Evolutionary conservation across 2,329 filamentous ascomycete genomes (phyloP), one percentile per base, ranked within the genome.

Genomic region (Pestalotiopsis sp.): DNA sequence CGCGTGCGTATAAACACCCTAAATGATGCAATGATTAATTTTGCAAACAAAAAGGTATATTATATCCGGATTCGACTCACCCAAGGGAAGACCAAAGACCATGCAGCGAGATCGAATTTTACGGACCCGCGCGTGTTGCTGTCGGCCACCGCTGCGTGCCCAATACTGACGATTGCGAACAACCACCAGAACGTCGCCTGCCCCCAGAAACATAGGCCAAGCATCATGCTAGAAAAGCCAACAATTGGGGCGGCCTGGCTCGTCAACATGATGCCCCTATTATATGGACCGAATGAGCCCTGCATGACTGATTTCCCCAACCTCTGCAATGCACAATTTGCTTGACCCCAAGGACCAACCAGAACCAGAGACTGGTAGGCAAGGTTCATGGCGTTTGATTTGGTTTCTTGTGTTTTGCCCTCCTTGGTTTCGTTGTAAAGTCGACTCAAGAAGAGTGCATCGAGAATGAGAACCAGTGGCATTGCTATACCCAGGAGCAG

Each of bases 121-220:
- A 12, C 20, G 7, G 13, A n/a, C 13, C 25, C 20, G 20, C 27
- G 23, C 17, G n/a, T n/a, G 6, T 11, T 56, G 9, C 17, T 23
- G 5, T 23, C 0, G 71, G 69, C 14, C 70, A 70, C 71, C 75
- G 74, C 59, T 52, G 5, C 76, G 52, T 6, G 38, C 17, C 39
- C 49, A 17, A 81, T 80, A 65, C 79, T 78, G 49, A 79, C 69
- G 7, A 81, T 71, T 2, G 80, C 79, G 68, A 84, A 80, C n/a
- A 73, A 69, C 78, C 80, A 81, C 81, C 81, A 84, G 52, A 84
- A 81, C 4, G 79, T 77, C 0, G 76, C 79, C 61, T 80, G 78
- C 0, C 81, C 82, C 77, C 80, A 82, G n/a, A 75, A 72, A 17
- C 82, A 59, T 38, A 84, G 65, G 0, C 80, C 82, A 0, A 75